Evolutionary conservation across 768 basidiomycete genomes (phyloP), one percentile per base, ranked within the genome.

Genomic region (Coprinellus micaceus): DNA sequence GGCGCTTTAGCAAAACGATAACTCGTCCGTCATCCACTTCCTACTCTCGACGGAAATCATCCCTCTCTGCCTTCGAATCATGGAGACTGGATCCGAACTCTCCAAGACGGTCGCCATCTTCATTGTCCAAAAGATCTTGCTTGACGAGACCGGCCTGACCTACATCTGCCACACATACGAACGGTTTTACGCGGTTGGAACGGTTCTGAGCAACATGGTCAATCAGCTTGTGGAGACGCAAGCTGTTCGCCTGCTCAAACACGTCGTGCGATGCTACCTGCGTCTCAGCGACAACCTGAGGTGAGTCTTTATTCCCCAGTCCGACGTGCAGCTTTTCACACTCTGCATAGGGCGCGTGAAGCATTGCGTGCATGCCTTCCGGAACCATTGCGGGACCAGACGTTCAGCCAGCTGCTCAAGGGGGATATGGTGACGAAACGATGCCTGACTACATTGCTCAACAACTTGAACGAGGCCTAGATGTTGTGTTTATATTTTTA

Each of bases 151-250:
- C 2, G 97, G 97, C 19, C 75, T 99, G 58, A 95, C 94, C 15
- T 99, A 99, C 71, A 99, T 98, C 66, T 98, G 97, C 65, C 97
- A 99, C 72, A 99, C 97, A n/a, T 99, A 99, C 68, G 97, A 99
- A 70, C 83, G 97, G 52, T 99, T 99, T 76, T 98, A 98, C 70
- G 97, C 97, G 13, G 97, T 99, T 53, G 97, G 96, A 17, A 97
- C 96, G 7, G 97, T 99, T 15, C 80, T 99, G 57, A 92, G 91
- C 77, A 98, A 97, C 71, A 99, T 99, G 97, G 97, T 98, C 61
- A 90, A 89, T 66, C 94, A 98, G 68, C 81, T 99, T 48, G 95
- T 98, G 53, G 96, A 99, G 73, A 97, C 91, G 2, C 97, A 98
- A 71, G 97, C 97, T 11, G 96, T 98, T 26, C 77, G 97, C 64